Conservation (phyloP, 495 filamentous ascomycete genomes). For the Hypoxylon fragiforme region DNA sequence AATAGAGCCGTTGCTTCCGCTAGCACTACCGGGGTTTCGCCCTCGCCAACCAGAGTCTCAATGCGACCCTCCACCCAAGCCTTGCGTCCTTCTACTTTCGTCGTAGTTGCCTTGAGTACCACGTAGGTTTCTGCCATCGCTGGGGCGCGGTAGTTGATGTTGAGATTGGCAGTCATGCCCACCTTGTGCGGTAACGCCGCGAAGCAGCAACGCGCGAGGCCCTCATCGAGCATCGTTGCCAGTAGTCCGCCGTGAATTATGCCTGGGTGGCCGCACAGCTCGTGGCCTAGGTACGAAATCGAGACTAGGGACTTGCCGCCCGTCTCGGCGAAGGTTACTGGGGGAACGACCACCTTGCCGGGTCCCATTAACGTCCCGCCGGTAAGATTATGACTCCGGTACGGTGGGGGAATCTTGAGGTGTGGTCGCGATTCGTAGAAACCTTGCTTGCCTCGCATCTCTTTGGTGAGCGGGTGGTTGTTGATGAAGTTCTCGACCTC, state of each 20-base stretch:
- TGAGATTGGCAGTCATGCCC: slow-evolving; percentile 88
- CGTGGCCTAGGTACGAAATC: slow-evolving; percentile 76
- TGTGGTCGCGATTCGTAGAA: slow-evolving; percentile 83
- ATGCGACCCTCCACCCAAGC: slow-evolving; percentile 94
- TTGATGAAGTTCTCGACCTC: slow-evolving; percentile 73
- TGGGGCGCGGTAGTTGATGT: slow-evolving; percentile 84
- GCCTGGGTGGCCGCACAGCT: slow-evolving; percentile 88
- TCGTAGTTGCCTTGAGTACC: slow-evolving; percentile 78
- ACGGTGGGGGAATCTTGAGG: slow-evolving; percentile 71
- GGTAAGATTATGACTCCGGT: slow-evolving; percentile 76
- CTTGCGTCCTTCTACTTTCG: slow-evolving; percentile 90
- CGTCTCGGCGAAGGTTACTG: slow-evolving; percentile 71
- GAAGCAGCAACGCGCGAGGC: slow-evolving; percentile 88
- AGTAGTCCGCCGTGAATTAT: slow-evolving; percentile 90
- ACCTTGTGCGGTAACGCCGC: slow-evolving; percentile 85
- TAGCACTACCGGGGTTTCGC: slow-evolving; percentile 65
- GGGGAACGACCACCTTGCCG: slow-evolving; percentile 79
- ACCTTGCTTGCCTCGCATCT: slow-evolving; percentile 66
- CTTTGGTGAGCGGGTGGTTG: slow-evolving; percentile 68
- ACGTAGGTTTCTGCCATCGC: slow-evolving; percentile 75
- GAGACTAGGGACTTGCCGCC: slow-evolving; percentile 73
- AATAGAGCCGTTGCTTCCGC: slow-evolving; percentile 85
- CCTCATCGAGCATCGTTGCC: slow-evolving; percentile 91
- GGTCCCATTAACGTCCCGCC: slow-evolving; percentile 77
- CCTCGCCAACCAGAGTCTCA: slow-evolving; percentile 70